Percentiles rank a stretch among this genome's conserved stretches.
phyloP scores from a whole-genome alignment of 225 moss, liverwort and hornwort species.

The Physcomitrellopsis africana region DNA sequence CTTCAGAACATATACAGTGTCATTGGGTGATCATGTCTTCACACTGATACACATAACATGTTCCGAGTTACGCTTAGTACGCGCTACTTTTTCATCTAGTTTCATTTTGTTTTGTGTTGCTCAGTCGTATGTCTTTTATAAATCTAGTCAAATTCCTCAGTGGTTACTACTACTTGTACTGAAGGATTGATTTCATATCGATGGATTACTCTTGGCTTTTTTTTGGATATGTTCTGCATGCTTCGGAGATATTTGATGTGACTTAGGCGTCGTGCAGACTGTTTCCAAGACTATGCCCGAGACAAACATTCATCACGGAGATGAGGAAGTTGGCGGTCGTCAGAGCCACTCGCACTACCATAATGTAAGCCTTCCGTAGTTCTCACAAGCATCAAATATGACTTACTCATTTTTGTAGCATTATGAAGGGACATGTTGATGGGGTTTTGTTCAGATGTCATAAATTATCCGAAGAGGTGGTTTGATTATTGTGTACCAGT shows the following conservation, averaged over 20 bases:
- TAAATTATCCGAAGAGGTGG: not conserved
- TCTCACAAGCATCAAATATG: not conserved
- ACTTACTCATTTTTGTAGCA: not conserved
- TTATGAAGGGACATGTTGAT: too few relatives aligned
- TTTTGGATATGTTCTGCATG: not conserved
- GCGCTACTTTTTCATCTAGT: not conserved
- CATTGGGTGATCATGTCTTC: not conserved
- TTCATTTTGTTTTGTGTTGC: not conserved
- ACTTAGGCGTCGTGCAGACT: constrained; percentile 46
- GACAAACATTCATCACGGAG: constrained; percentile 79
- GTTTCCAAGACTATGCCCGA: constrained; percentile 96
- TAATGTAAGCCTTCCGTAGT: constrained; percentile 55
- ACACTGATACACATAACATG: too few relatives aligned
- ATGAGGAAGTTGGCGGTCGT: constrained; percentile 78
- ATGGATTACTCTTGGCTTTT: too few relatives aligned
- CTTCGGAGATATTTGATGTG: constrained; percentile 7
- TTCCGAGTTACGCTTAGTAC: not conserved
- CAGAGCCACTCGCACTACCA: constrained; percentile 84
- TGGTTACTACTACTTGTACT: not conserved
- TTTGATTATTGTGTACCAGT: not conserved
- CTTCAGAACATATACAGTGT: not conserved
- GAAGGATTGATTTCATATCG: too few relatives aligned
- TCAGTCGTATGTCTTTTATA: not conserved
- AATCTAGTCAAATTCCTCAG: not conserved
- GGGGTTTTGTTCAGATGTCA: too few relatives aligned